Conservation (phyloP, 192 early-diverging fungal genomes). For the Geranomyces variabilis region DNA sequence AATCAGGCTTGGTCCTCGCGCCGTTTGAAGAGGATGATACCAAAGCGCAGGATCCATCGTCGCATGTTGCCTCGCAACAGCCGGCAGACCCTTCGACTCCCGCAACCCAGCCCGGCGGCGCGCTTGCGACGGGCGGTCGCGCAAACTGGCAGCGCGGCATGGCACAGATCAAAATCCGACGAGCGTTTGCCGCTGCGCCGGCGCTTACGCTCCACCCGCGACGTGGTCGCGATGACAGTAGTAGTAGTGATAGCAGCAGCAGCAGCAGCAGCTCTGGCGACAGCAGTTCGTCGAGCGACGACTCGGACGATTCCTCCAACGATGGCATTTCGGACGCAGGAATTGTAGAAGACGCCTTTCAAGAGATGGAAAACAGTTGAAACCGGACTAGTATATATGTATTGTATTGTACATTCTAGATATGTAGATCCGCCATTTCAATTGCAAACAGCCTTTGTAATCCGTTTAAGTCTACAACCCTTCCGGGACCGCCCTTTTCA, state of each 20-base stretch:
- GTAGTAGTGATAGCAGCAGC: not conserved
- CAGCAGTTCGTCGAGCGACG: not conserved
- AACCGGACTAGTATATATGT: too few species aligned
- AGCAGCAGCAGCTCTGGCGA: not conserved
- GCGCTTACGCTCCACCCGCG: not conserved
- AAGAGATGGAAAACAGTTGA: too few species aligned
- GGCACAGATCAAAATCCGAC: not conserved
- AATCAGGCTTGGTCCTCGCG: not conserved
- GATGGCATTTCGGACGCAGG: too few species aligned
- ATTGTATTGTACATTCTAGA: too few species aligned
- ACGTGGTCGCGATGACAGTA: not conserved
- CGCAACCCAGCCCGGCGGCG: not conserved
- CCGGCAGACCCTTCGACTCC: not conserved
- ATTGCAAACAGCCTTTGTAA: too few species aligned
- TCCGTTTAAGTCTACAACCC: too few species aligned
- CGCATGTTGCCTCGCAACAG: not conserved
- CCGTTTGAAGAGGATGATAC: not conserved
- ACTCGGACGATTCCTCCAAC: too few species aligned
- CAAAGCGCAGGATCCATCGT: not conserved
- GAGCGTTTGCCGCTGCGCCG: not conserved
- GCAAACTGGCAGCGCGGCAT: not conserved
- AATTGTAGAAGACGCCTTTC: too few species aligned
- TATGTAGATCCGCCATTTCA: too few species aligned
- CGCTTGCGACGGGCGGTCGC: not conserved
- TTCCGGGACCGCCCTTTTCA: too few species aligned